A percentile compares a stretch with the other conserved stretches of the same genome.
phyloP scores from a whole-genome alignment of 805 yeast genomes.

The Sugiyamaella chiloensis region DNA sequence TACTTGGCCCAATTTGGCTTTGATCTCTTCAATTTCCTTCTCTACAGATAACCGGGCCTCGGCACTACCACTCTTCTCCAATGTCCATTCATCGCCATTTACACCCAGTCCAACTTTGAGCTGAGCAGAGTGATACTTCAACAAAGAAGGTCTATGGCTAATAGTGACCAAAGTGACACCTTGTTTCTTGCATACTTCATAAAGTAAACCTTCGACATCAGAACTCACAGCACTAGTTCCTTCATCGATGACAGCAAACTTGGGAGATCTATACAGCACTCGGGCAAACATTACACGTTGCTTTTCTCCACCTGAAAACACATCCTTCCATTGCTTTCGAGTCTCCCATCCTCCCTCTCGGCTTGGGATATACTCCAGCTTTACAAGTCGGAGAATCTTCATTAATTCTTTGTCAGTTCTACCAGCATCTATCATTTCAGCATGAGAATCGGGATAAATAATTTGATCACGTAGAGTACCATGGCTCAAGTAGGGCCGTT shows the following conservation, averaged over 20 bases:
- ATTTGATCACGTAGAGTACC: constrained; percentile 90
- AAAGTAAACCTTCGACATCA: constrained; percentile 84
- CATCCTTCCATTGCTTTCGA: constrained; percentile 76
- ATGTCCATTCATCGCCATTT: constrained; percentile 45
- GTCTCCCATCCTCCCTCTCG: constrained; percentile 53
- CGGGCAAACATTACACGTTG: constrained; percentile 88
- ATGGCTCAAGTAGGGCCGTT: constrained; percentile 72
- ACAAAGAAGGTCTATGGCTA: constrained; percentile 76
- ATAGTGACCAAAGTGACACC: constrained; percentile 77
- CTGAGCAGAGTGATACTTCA: constrained; percentile 78
- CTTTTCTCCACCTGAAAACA: constrained; percentile 95
- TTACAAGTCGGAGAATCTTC: constrained; percentile 68
- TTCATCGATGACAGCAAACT: constrained; percentile 82
- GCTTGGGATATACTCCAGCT: constrained; percentile 71
- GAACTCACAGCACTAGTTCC: constrained; percentile 91
- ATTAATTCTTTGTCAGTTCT: constrained; percentile 65
- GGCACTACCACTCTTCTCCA: constrained; percentile 63
- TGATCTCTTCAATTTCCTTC: constrained; percentile 68
- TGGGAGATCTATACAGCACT: constrained; percentile 73
- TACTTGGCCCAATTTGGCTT: constrained; percentile 56
- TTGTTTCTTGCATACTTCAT: constrained; percentile 66
- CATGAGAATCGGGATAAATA: constrained; percentile 77
- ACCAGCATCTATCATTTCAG: constrained; percentile 72
- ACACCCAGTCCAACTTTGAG: constrained; percentile 63
- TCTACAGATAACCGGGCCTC: constrained; percentile 67